phyloP scores from a whole-genome alignment of 306 rosid genomes.

The Corylus americana region DNA sequence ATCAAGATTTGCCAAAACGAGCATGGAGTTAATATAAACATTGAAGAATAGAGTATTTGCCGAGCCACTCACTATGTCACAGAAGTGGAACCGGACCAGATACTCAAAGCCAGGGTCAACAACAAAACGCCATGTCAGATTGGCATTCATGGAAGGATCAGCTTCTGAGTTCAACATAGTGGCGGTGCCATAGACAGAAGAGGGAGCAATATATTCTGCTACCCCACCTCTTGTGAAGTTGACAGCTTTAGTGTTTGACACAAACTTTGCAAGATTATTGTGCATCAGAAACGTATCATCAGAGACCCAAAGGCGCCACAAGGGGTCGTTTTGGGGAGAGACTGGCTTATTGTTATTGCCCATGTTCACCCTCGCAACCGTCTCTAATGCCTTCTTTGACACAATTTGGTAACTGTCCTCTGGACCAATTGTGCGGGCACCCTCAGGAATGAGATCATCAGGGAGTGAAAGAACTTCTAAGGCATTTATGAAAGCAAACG shows the following conservation, averaged over 20 bases:
- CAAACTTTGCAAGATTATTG: constrained; percentile 23
- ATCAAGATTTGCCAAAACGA: constrained; percentile 39
- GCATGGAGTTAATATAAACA: constrained; percentile 51
- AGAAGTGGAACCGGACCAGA: constrained; percentile 68
- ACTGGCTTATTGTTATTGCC: constrained; percentile 47
- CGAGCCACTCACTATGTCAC: constrained; percentile 40
- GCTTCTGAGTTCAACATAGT: constrained; percentile 29
- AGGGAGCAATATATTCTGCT: constrained; percentile 41
- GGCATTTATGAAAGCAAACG: constrained; percentile 70
- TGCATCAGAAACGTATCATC: constrained; percentile 41
- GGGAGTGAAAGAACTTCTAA: constrained; percentile 62
- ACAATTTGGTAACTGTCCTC: constrained; percentile 26
- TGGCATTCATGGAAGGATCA: constrained; percentile 29
- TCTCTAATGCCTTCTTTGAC: constrained; percentile 50
- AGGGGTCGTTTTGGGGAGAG: constrained; percentile 44
- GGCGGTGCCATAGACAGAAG: constrained; percentile 52
- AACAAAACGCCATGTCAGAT: constrained; percentile 54
- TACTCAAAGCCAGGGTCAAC: constrained; percentile 62
- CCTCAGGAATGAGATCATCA: constrained; percentile 43
- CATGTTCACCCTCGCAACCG: constrained; percentile 65
- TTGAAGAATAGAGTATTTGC: constrained; percentile 24
- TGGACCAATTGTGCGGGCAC: constrained; percentile 31
- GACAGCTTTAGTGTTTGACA: constrained; percentile 41
- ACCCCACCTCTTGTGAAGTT: constrained; percentile 21
- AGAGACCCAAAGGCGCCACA: constrained; percentile 57